phyloP scores from a whole-genome alignment of 2,329 filamentous ascomycete genomes.

The Whalleya microplaca region DNA sequence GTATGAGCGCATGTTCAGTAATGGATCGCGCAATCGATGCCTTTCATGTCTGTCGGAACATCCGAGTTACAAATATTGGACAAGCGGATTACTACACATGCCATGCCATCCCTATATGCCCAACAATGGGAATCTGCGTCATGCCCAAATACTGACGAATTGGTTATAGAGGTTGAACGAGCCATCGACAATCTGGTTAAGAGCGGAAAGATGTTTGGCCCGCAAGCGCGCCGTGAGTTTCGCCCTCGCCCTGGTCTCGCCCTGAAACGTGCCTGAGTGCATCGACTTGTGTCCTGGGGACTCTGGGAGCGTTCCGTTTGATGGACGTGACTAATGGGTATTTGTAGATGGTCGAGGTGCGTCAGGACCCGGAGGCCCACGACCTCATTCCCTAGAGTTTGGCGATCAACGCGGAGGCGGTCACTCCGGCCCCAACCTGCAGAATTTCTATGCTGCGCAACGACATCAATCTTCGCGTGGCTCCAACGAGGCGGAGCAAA shows the following conservation, averaged over 20 bases:
- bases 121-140: neutral
- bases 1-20: slow-evolving; percentile 7
- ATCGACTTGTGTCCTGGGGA: slow-evolving; percentile 18
- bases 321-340: slow-evolving; percentile 29
- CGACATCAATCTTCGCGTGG: slow-evolving; percentile 85
- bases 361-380: slow-evolving; percentile 61
- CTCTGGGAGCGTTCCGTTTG: slow-evolving; percentile 32
- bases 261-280: slow-evolving; percentile 35
- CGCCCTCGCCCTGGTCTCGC: slow-evolving; percentile 60
- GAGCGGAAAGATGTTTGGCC: slow-evolving; percentile 88
- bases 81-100: neutral
- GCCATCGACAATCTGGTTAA: slow-evolving; percentile 95
- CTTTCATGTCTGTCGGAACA: neutral
- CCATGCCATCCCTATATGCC: neutral
- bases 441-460: slow-evolving; percentile 93
- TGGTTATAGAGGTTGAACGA: slow-evolving; percentile 81
- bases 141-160: slow-evolving; percentile 32
- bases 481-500: slow-evolving; percentile 91
- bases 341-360: slow-evolving; percentile 71
- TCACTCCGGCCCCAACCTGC: slow-evolving; percentile 76
- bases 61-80: neutral
- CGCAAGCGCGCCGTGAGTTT: slow-evolving; percentile 79
- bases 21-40: slow-evolving; percentile 7
- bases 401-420: slow-evolving; percentile 71
- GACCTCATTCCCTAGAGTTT: slow-evolving; percentile 86